Evolutionary conservation across 768 basidiomycete genomes (phyloP).

Genomic region (Kockovaella imperatae): DNA sequence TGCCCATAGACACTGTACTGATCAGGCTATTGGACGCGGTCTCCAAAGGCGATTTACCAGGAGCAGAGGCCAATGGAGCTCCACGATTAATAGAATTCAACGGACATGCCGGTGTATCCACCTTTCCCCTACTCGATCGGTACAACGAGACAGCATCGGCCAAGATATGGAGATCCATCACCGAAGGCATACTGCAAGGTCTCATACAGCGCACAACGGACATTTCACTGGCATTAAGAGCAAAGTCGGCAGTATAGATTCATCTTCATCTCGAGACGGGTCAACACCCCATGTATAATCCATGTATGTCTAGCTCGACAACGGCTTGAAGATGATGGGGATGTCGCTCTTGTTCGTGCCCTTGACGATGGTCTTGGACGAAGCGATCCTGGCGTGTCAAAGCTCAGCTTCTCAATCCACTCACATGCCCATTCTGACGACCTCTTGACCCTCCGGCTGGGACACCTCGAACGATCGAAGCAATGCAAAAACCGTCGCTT

Average conservation of each 20-base stretch:
- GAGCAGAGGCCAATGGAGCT: conserved; percentile 4
- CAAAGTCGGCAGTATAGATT: no score
- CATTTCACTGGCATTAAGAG: neutral
- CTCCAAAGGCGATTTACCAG: conserved; percentile 23
- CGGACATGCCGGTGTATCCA: conserved; percentile 12
- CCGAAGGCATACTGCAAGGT: conserved; percentile 24
- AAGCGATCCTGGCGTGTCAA: no score
- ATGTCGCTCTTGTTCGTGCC: no score
- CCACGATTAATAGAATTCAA: conserved; percentile 12
- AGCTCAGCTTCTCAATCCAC: no score
- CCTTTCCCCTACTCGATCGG: conserved; percentile 54
- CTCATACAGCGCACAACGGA: conserved; percentile 6
- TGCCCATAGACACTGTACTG: conserved; percentile 89
- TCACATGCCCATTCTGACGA: no score
- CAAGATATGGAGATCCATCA: conserved; percentile 59
- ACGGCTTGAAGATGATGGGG: no score
- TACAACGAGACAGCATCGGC: conserved; percentile 66
- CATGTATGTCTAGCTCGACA: no score
- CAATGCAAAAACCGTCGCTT: no score
- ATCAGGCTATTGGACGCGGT: conserved; percentile 74
- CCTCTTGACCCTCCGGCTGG: no score
- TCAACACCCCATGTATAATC: neutral
- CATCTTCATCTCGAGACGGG: neutral
- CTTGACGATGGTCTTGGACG: no score
- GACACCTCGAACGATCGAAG: no score